Percentiles rank a stretch among this genome's conserved stretches.
Conservation (phyloP, 164 flowering plant genomes). For the Liriodendron chinense region DNA sequence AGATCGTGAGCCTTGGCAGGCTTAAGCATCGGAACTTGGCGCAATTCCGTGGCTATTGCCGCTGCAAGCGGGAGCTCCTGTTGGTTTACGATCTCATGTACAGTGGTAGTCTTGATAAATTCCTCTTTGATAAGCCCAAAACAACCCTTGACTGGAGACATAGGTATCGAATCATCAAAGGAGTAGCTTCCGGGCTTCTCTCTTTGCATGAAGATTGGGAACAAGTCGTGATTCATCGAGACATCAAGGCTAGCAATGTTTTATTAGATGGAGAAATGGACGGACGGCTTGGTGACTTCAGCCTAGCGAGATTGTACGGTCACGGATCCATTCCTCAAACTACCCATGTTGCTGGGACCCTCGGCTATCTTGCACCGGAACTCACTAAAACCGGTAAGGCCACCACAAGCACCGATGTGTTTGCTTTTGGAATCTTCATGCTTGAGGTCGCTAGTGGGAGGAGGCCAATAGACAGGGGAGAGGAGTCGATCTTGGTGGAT, state of each 20-base stretch:
- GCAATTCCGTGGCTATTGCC: conserved; percentile 39
- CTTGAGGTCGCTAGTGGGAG: not conserved
- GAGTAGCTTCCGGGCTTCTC: conserved; percentile 28
- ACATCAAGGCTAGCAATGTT: conserved; percentile 28
- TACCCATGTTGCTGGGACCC: not conserved
- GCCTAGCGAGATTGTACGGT: not conserved
- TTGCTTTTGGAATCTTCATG: conserved; percentile 20
- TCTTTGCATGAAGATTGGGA: conserved; percentile 41
- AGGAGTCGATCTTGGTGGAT: conserved; percentile 23
- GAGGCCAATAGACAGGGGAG: not conserved
- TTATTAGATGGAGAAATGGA: not conserved
- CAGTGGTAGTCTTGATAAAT: conserved; percentile 49
- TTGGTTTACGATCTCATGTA: conserved; percentile 53
- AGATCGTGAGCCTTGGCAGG: conserved; percentile 41
- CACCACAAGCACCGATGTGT: conserved; percentile 30
- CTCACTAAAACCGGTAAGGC: conserved; percentile 27
- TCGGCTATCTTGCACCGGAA: conserved; percentile 30
- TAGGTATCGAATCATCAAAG: conserved; percentile 29
- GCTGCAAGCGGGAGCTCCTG: conserved; percentile 39
- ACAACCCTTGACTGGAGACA: conserved; percentile 25
- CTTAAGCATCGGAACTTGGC: conserved; percentile 49
- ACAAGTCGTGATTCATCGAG: conserved; percentile 38
- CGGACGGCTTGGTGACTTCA: not conserved
- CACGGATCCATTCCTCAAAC: not conserved
- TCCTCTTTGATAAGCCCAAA: conserved; percentile 6